These are phyloP conservation scores for Arthonia radiata DNA, from an alignment of 495 filamentous ascomycete species.

Conservation along the genomic window DNA sequence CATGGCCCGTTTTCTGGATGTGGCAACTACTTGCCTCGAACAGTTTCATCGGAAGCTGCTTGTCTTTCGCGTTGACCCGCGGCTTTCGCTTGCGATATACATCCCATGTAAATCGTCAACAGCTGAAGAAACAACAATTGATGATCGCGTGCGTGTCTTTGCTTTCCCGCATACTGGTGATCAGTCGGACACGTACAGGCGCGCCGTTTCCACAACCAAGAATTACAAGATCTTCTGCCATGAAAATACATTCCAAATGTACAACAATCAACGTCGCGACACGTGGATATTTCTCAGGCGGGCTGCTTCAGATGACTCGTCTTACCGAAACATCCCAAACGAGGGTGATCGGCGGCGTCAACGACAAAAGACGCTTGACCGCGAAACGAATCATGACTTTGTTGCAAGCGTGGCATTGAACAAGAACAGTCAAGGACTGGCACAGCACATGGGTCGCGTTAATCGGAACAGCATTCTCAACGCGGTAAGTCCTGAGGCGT, in stretches of 20 bases:
- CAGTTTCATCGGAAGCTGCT: constrained; percentile 23
- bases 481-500: constrained; percentile 12
- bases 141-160: constrained; percentile 19
- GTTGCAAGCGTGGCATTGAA: constrained; percentile 20
- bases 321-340: constrained; percentile 12
- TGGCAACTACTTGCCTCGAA: constrained; percentile 11
- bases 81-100: constrained; percentile 24
- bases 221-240: constrained; percentile 23
- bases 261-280: constrained; percentile 15
- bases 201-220: constrained; percentile 17
- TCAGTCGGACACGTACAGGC: constrained; percentile 11
- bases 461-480: constrained; percentile 16
- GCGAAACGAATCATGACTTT: constrained; percentile 17
- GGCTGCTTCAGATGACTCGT: constrained; percentile 14
- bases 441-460: constrained; percentile 19
- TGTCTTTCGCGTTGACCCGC: constrained; percentile 18
- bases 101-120: constrained; percentile 18
- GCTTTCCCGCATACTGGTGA: constrained; percentile 23
- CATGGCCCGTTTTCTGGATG: constrained; percentile 17
- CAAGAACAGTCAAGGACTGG: constrained; percentile 19
- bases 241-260: constrained; percentile 18
- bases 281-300: constrained; percentile 20
- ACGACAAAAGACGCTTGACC: constrained; percentile 17
- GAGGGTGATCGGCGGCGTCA: constrained; percentile 12
- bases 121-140: constrained; percentile 15